A percentile compares a stretch with the other conserved stretches of the same genome.
Evolutionary conservation across 208 protist species (phyloP).

Genomic region (Angomonas ambiguus): DNA sequence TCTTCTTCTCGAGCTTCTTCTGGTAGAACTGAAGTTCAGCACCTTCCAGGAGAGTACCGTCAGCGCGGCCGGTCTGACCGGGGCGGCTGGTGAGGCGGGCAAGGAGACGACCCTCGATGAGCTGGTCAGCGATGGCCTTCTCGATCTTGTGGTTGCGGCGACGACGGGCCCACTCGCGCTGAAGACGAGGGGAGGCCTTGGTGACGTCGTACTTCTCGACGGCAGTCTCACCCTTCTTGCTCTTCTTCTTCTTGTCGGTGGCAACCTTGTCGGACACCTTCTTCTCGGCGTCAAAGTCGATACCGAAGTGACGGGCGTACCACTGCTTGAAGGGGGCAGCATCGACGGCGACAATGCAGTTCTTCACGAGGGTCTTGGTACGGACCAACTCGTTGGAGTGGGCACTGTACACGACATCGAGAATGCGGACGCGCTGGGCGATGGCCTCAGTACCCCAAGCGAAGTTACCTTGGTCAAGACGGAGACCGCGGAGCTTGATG

Average conservation of each 20-base stretch:
- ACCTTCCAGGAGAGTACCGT: slow-evolving; percentile 99
- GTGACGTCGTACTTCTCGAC: slow-evolving; percentile 74
- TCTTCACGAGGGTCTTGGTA: slow-evolving; percentile 99
- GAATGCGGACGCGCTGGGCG: slow-evolving; percentile 93
- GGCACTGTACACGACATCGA: slow-evolving; percentile 99
- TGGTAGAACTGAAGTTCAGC: slow-evolving; percentile 99
- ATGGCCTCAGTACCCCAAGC: slow-evolving; percentile 92
- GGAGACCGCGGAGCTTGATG: slow-evolving; percentile 98
- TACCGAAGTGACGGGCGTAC: slow-evolving; percentile 98
- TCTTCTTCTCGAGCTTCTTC: slow-evolving; percentile 98
- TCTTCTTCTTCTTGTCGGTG: slow-evolving; percentile 37
- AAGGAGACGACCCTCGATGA: slow-evolving; percentile 93
- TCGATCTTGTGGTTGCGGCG: slow-evolving; percentile 75
- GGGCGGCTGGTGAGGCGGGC: slow-evolving; percentile 96
- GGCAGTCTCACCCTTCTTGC: slow-evolving; percentile 52
- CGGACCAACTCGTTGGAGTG: slow-evolving; percentile 99
- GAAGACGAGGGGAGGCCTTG: slow-evolving; percentile 54
- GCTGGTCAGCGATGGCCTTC: slow-evolving; percentile 88
- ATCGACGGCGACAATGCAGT: slow-evolving; percentile 96
- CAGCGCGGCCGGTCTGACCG: slow-evolving; percentile 96
- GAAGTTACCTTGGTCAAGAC: slow-evolving; percentile 99
- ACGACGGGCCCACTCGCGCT: slow-evolving; percentile 79
- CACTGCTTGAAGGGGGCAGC: slow-evolving; percentile 97
- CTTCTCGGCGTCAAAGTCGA: slow-evolving; percentile 91
- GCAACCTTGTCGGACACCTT: slow-evolving; percentile 23